Percentiles rank a stretch among this genome's conserved stretches.
These are phyloP conservation scores for Lepiota brunneoincarnata DNA, from an alignment of 768 basidiomycete genomes.

Conservation along the genomic window DNA sequence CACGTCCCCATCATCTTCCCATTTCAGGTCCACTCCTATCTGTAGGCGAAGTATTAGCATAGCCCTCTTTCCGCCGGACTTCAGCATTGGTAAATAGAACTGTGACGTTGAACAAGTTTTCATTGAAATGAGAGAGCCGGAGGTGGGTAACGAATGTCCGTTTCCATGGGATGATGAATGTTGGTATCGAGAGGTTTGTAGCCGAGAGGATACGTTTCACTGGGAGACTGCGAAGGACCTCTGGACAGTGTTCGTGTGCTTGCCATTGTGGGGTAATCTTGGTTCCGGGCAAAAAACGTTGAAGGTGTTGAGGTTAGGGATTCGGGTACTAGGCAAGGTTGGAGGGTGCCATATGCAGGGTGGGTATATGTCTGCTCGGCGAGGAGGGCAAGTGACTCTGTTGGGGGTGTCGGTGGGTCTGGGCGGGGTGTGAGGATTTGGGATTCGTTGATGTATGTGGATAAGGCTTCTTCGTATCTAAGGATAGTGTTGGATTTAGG, in stretches of 20 bases:
- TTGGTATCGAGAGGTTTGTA: conserved; percentile 25
- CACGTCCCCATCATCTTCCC: conserved; percentile 26
- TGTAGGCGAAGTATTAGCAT: neutral
- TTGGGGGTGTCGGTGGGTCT: conserved; percentile 19
- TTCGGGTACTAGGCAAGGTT: conserved; percentile 29
- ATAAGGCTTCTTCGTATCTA: conserved; percentile 26
- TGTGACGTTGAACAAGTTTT: conserved; percentile 36
- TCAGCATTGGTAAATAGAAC: conserved; percentile 35
- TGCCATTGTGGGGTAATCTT: neutral
- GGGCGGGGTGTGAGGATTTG: conserved; percentile 23
- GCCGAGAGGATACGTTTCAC: conserved; percentile 28
- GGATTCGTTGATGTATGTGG: conserved; percentile 19
- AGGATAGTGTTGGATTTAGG: neutral
- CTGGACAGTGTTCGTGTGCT: conserved; percentile 17
- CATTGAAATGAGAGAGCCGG: conserved; percentile 33
- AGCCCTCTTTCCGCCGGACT: conserved; percentile 25
- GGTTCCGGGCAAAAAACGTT: neutral
- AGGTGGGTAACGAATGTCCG: conserved; percentile 35
- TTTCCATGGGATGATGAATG: conserved; percentile 31
- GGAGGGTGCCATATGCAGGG: conserved; percentile 31
- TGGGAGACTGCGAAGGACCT: conserved; percentile 20
- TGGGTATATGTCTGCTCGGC: conserved; percentile 29
- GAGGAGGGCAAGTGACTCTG: conserved; percentile 20
- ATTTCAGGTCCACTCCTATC: neutral
- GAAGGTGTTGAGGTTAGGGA: neutral